Evolutionary conservation across 441 rosid genomes (phyloP).

Genomic region (Lepidium campestre): DNA sequence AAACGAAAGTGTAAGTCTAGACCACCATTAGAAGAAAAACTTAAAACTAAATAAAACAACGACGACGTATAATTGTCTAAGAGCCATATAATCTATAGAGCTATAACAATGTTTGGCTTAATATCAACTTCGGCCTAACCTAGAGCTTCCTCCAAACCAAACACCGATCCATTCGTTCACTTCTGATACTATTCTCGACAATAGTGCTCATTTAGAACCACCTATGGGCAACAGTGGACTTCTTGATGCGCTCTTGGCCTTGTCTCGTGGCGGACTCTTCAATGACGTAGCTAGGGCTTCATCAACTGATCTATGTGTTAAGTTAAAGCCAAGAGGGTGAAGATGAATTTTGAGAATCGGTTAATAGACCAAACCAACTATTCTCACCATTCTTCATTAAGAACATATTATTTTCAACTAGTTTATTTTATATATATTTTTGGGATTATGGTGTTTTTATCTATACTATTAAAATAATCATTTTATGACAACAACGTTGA

Average conservation of each 20-base stretch:
- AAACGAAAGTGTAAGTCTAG: too few species aligned
- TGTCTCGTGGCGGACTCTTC: slow-evolving; percentile 28
- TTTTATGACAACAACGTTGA: too few species aligned
- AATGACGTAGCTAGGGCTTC: not conserved
- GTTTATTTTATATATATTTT: not conserved
- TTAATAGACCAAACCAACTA: slow-evolving; percentile 31
- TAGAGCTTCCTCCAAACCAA: slow-evolving; percentile 38
- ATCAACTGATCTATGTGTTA: not conserved
- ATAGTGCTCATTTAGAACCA: slow-evolving; percentile 7
- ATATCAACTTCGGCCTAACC: too few species aligned
- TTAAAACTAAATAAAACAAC: too few species aligned
- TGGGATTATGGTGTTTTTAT: too few species aligned
- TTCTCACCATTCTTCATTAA: slow-evolving; percentile 40
- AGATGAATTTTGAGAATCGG: slow-evolving; percentile 30
- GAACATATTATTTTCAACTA: not conserved
- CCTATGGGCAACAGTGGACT: slow-evolving; percentile 30
- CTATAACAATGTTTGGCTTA: too few species aligned
- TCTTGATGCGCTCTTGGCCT: slow-evolving; percentile 35
- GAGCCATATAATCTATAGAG: too few species aligned
- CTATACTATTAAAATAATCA: too few species aligned
- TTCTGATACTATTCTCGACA: slow-evolving; percentile 16
- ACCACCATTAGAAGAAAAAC: too few species aligned
- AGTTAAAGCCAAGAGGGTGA: slow-evolving; percentile 28
- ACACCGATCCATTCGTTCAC: slow-evolving; percentile 16
- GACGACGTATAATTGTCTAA: too few species aligned